phyloP scores from a whole-genome alignment of 2,329 filamentous ascomycete species.

The Calycina herbarum region DNA sequence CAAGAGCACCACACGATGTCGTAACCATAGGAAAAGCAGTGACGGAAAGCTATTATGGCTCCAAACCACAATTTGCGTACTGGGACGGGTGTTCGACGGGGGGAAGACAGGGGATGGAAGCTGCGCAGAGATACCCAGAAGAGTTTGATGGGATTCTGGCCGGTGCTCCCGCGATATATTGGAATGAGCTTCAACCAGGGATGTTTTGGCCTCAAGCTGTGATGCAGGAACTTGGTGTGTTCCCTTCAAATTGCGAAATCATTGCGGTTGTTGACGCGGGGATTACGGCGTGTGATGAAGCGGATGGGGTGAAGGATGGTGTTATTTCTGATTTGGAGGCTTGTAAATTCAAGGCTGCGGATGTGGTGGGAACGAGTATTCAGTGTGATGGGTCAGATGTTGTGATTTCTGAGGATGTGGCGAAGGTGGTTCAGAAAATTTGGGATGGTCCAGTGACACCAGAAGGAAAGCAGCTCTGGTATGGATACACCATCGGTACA shows the following conservation, averaged over 20 bases:
- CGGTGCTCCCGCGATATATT: conserved; percentile 41
- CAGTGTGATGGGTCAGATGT: conserved; percentile 17
- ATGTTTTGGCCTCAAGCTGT: conserved; percentile 21
- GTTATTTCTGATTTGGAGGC: conserved; percentile 15
- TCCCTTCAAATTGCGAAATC: conserved; percentile 19
- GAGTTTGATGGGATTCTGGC: conserved; percentile 45
- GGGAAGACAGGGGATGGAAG: conserved; percentile 41
- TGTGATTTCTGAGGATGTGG: conserved; percentile 13
- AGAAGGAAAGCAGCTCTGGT: conserved; percentile 16
- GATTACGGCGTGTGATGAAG: conserved; percentile 20
- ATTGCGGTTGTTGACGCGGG: conserved; percentile 17
- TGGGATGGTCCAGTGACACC: conserved; percentile 14
- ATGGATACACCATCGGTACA: conserved; percentile 12
- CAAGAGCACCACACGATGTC: conserved; percentile 39
- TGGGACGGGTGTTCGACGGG: conserved; percentile 43
- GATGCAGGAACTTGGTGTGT: conserved; percentile 19
- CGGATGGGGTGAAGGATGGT: conserved; percentile 26
- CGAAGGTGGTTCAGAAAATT: conserved; percentile 14
- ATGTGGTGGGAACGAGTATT: conserved; percentile 14
- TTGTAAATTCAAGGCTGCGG: conserved; percentile 23
- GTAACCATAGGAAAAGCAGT: conserved; percentile 39
- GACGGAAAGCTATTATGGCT: conserved; percentile 39
- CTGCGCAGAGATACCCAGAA: conserved; percentile 41
- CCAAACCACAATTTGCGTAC: conserved; percentile 39
- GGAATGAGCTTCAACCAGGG: conserved; percentile 10